Evolutionary conservation across 1,284 basidiomycete species (phyloP), one percentile per base, ranked within the genome.

Genomic region (Trametes sp.): DNA sequence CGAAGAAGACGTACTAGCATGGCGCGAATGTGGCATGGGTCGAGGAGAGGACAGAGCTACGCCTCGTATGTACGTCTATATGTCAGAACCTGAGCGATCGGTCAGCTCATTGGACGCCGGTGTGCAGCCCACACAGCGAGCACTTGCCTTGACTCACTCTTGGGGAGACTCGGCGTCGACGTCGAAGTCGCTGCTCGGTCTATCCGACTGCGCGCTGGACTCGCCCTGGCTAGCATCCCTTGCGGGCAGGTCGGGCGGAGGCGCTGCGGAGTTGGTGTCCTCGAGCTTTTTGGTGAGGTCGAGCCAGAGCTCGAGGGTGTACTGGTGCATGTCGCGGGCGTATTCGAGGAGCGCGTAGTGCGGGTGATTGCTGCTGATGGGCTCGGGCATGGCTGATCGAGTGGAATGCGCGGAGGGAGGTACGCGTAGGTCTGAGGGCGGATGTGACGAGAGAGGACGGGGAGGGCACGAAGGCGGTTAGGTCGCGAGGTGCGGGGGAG

Each of bases 301-400:
- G 36, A 64, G 61, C 70, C 70, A 73, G 54, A 72, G 69, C 62
- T 68, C 69, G 56, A 74, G 69, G 38, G 73, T 74, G 64, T 75
- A 75, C 41, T 69, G 69, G 64, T 73, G 70, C 74, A 75, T 75
- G 57, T 73, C 70, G 45, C 68, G 68, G 10, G 73, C 65, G 35
- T 76, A 76, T 24, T 65, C 72, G 51, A 78, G 78, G 55, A 84
- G 73, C 2, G 78, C 77, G 45, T 75, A 73, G 72, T 84, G 59
- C 26, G 62, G 56, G 35, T 61, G 60, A 49, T 8, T 44, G 31
- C 46, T n/a, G 21, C 33, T 35, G 42, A 55, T 51, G 8, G 53
- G 50, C 24, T 54, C 42, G 19, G 60, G 42, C 60, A 57, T 62
- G 35, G 28, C 13, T 10, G 16, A n/a, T 14, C 11, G 21, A 26